Evolutionary conservation across 2,329 filamentous ascomycete genomes (phyloP).

Genomic region (Cordyceps javanica): DNA sequence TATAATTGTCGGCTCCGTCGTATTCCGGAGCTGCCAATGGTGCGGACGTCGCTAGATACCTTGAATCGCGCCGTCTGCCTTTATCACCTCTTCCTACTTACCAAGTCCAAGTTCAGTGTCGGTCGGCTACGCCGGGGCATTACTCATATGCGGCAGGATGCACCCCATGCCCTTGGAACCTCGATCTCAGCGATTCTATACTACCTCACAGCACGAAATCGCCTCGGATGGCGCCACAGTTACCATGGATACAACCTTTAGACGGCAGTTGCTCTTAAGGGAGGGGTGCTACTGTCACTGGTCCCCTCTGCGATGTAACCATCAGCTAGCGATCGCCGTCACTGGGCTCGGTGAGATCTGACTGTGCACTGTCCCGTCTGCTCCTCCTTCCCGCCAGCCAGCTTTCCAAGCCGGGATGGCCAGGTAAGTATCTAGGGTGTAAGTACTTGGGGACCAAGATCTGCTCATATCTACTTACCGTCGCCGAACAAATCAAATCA

Average conservation of each 20-base stretch:
- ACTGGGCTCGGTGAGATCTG: conserved; percentile 7
- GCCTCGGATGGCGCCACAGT: conserved; percentile 9
- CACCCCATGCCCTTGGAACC: conserved; percentile 12
- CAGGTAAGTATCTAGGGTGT: background rate
- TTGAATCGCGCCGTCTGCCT: background rate
- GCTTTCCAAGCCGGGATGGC: background rate
- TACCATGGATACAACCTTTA: conserved; percentile 9
- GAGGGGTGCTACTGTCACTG: conserved; percentile 14
- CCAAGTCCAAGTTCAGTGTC: background rate
- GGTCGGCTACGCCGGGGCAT: background rate
- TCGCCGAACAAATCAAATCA: background rate
- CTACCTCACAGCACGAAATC: conserved; percentile 11
- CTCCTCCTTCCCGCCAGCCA: background rate
- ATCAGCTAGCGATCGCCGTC: conserved; percentile 16
- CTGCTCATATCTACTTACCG: background rate
- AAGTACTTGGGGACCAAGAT: background rate
- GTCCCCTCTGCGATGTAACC: conserved; percentile 22
- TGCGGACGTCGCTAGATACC: background rate
- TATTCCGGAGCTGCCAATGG: background rate
- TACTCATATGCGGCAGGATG: conserved; percentile 10
- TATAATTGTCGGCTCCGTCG: background rate
- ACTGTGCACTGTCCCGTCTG: background rate
- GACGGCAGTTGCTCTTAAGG: conserved; percentile 11
- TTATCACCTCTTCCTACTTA: background rate
- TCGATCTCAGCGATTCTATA: conserved; percentile 11